Evolutionary conservation across 2,329 filamentous ascomycete species (phyloP), one percentile per base, ranked within the genome.

Genomic region (Ophiostoma quercus): DNA sequence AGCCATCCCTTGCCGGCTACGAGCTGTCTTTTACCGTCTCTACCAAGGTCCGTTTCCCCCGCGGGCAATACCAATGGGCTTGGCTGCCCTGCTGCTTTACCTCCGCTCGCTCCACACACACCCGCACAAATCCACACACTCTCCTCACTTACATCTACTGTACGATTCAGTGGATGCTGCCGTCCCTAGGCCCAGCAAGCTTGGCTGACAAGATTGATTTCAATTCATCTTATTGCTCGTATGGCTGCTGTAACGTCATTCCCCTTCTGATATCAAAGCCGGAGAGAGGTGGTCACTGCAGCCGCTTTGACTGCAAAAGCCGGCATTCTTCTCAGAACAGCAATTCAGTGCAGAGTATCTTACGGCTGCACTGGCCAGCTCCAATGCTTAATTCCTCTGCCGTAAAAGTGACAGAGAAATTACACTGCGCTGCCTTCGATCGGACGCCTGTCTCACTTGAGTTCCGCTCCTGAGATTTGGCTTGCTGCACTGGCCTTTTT

Each of bases 81-180:
- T 57, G 47, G 47, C 47, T 54, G 19, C 47, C 19, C 9, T 54
- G n/a, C 8, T 57, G 51, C n/a, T 57, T 57, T 57, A 62, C 57
- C 57, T 62, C 57, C 57, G 57, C 25, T 19, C 25, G 57, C 12
- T 32, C 57, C 57, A 62, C 57, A 62, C 57, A 62, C 57, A 29
- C 57, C 22, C n/a, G 51, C 51, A 29, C n/a, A 57, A 57, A 25
- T 4, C 51, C 51, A 57, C 51, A 47, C 43, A 47, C 43, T 41
- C 43, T 47, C 43, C 43, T 57, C 51, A 57, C 51, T 34, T 32
- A 62, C 57, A 62, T 62, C 57, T 19, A 6, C 11, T 25, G 51
- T 12, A 25, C 22, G 51, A 57, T 57, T 25, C 51, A 57, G 51
- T 57, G 43, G 43, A 19, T 47, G 16, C 43, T 19, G 5, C 1